Evolutionary conservation across 108 stramenopile genomes (phyloP).

Genomic region (Nitzschia palea): DNA sequence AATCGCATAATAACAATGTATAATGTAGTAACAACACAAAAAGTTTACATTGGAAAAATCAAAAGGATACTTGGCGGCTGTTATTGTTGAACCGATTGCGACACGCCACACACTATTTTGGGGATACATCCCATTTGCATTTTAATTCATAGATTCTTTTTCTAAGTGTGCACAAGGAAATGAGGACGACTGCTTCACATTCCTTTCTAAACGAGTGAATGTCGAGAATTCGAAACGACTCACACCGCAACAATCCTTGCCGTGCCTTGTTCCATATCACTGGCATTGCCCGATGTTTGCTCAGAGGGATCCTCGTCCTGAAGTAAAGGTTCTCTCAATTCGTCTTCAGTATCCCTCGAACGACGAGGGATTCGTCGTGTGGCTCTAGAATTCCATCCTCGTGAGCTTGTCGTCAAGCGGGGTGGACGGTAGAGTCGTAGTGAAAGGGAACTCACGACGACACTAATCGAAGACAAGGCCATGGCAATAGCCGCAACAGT

Average conservation of each 20-base stretch:
- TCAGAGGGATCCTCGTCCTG: not conserved
- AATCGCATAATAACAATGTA: not conserved
- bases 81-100: no score
- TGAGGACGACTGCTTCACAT: no score
- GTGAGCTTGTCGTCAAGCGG: not conserved
- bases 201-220: no score
- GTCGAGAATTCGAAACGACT: not conserved
- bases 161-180: no score
- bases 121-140: no score
- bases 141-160: no score
- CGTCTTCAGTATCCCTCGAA: not conserved
- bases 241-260: constrained; percentile 11
- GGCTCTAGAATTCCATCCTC: not conserved
- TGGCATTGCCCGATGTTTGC: not conserved
- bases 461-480: constrained; percentile 89
- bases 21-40: no score
- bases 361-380: not conserved
- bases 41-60: no score
- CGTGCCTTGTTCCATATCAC: constrained; percentile 6
- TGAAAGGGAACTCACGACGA: constrained; percentile 75
- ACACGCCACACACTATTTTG: no score
- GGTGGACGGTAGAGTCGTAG: constrained; percentile 78
- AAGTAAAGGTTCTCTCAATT: constrained; percentile 9
- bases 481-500: constrained; percentile 93
- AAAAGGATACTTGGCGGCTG: not conserved